Evolutionary conservation across 2,329 filamentous ascomycete species (phyloP).

Genomic region (Aspergillus sp.): DNA sequence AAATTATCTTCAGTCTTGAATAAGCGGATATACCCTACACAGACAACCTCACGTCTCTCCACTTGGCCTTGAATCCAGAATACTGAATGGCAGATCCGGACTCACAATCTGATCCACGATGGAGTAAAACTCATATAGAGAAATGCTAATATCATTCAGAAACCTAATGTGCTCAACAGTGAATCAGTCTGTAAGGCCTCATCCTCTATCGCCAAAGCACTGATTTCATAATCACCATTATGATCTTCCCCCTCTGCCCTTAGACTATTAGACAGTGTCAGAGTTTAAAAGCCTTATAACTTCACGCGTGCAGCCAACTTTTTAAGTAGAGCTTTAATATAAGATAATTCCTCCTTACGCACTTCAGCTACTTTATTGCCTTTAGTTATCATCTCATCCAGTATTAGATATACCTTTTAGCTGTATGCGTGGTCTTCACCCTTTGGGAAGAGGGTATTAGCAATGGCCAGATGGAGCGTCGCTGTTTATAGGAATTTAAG

Average conservation of each 20-base stretch:
- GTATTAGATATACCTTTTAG: conserved; percentile 19
- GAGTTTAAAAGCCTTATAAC: conserved; percentile 19
- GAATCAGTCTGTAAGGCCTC: neutral
- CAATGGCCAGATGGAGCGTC: conserved; percentile 33
- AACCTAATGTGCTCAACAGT: conserved; percentile 22
- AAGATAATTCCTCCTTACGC: conserved; percentile 24
- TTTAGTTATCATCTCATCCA: conserved; percentile 29
- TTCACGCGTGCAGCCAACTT: conserved; percentile 22
- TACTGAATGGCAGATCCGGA: conserved; percentile 5
- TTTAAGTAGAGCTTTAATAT: conserved; percentile 21
- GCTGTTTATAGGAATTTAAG: conserved; percentile 35
- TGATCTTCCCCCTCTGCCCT: neutral
- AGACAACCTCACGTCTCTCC: too few species aligned
- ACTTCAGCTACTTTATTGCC: conserved; percentile 29
- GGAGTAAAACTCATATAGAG: conserved; percentile 34
- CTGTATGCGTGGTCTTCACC: conserved; percentile 17
- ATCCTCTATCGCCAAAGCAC: neutral
- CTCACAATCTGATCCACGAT: conserved; percentile 34
- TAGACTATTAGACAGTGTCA: conserved; percentile 9
- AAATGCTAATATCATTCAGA: conserved; percentile 35
- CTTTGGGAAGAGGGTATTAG: conserved; percentile 31
- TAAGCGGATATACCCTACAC: too few species aligned
- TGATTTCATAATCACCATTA: neutral
- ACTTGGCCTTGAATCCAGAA: conserved; percentile 6
- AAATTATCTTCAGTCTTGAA: too few species aligned